These are phyloP conservation scores for Xanthoconium stramineum DNA, from an alignment of 768 basidiomycete species.

Conservation along the genomic window DNA sequence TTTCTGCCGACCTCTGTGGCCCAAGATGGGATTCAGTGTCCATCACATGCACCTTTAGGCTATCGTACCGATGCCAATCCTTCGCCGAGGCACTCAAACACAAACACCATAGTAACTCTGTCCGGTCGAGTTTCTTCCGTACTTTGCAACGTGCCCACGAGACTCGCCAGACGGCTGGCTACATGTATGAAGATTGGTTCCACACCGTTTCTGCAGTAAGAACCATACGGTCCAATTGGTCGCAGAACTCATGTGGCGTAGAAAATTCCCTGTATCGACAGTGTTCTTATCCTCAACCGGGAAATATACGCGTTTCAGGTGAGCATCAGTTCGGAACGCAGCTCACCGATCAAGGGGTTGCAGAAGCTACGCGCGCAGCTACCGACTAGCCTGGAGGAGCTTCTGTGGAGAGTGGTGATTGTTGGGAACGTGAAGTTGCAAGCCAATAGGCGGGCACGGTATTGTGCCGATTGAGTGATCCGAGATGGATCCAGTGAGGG, in stretches of 20 bases:
- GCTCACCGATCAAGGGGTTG: neutral
- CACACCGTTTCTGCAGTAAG: neutral
- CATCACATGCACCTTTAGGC: fast-evolving
- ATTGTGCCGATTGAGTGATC: neutral
- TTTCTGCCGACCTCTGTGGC: neutral
- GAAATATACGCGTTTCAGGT: neutral
- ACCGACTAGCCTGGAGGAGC: neutral
- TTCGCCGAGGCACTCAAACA: neutral
- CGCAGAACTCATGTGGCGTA: neutral
- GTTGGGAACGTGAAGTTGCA: neutral
- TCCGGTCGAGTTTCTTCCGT: neutral
- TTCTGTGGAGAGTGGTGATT: neutral
- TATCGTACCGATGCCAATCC: neutral
- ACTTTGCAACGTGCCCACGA: neutral
- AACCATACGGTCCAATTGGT: neutral
- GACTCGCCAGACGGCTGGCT: neutral
- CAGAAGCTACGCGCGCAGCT: neutral
- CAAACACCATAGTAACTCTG: fast-evolving
- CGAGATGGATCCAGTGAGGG: neutral
- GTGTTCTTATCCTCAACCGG: neutral
- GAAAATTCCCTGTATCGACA: neutral
- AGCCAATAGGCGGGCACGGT: neutral
- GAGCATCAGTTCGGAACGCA: neutral
- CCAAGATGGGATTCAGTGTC: fast-evolving
- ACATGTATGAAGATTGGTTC: neutral